Percentiles rank a stretch among this genome's conserved stretches.
Conservation (phyloP, 495 filamentous ascomycete species). For the Choiromyces venosus region DNA sequence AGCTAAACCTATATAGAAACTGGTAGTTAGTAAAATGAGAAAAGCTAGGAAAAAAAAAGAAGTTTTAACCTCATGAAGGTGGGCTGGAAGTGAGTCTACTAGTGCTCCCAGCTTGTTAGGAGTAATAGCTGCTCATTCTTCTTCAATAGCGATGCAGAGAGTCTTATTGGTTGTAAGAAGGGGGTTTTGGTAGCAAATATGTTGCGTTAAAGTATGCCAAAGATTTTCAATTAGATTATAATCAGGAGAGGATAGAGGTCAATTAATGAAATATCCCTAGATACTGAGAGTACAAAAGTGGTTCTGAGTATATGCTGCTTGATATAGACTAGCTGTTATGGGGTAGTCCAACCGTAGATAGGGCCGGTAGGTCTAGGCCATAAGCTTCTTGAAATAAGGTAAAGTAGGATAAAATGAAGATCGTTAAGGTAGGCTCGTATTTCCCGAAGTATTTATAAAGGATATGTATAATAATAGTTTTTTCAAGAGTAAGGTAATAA, state of each 20-base stretch:
- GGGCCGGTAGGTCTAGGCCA: too few species aligned
- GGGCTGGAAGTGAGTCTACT: neutral
- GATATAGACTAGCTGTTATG: neutral
- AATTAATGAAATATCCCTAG: constrained; percentile 4
- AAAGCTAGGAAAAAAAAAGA: neutral
- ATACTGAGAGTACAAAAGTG: neutral
- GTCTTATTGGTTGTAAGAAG: neutral
- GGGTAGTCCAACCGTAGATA: too few species aligned
- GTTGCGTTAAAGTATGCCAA: neutral
- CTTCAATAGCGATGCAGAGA: constrained; percentile 3
- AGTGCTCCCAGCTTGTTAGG: constrained; percentile 2
- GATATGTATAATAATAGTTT: too few species aligned
- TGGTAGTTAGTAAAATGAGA: neutral
- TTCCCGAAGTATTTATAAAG: too few species aligned
- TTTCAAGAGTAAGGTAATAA: too few species aligned
- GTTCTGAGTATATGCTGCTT: neutral
- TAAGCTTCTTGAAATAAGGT: too few species aligned
- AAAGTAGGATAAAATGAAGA: too few species aligned
- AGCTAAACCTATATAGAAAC: neutral
- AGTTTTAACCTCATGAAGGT: neutral
- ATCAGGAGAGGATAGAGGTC: neutral
- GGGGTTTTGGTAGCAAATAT: neutral
- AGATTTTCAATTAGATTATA: constrained; percentile 11
- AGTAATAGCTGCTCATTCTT: constrained; percentile 14
- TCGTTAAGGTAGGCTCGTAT: too few species aligned